Evolutionary conservation across 331 rosid species (phyloP), one percentile per base, ranked within the genome.

Genomic region (Pyracantha coccinea): DNA sequence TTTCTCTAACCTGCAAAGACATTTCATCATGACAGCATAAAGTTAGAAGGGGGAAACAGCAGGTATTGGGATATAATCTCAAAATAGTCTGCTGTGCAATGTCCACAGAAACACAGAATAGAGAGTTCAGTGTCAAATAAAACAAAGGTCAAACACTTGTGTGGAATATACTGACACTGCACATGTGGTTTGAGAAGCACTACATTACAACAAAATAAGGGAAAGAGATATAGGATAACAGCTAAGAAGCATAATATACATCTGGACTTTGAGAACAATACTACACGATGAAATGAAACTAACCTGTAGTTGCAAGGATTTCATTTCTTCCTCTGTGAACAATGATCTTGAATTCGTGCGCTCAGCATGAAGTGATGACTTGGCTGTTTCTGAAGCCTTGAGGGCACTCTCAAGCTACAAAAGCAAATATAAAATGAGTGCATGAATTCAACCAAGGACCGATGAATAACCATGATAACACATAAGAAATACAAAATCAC

Each of bases 261-360:
- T 25, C 41, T 45, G 23, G 25, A 8, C 8, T 20, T 20, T 53
- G 59, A 19, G 20, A 28, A 73, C 53, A 31, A 52, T 63, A 27
- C 25, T 66, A 9, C 21, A 47, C 13, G 38, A 69, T 4, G 53
- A 66, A 73, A 64, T 44, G 66, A 72, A 66, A 66, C 41, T 69
- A 82, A 94, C 99, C 97, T 94, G 97, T 71, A 92, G 92, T 76
- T 90, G 96, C 81, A 94, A 80, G 23, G 99, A 86, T 81, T 92
- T 92, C 77, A 94, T 88, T 80, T 94, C 97, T 50, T 92, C 99
- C 82, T 92, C 97, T 1, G 97, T 75, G 76, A 87, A 92, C 88
- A 94, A 74, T 62, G 96, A 82, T 84, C 82, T 92, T 68, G 96
- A 86, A 78, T 82, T 94, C 73, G 88, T 82, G 82, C 91, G 92